Evolutionary conservation across 1,139 yeast genomes (phyloP).

Genomic region (Ogataea hybrid): DNA sequence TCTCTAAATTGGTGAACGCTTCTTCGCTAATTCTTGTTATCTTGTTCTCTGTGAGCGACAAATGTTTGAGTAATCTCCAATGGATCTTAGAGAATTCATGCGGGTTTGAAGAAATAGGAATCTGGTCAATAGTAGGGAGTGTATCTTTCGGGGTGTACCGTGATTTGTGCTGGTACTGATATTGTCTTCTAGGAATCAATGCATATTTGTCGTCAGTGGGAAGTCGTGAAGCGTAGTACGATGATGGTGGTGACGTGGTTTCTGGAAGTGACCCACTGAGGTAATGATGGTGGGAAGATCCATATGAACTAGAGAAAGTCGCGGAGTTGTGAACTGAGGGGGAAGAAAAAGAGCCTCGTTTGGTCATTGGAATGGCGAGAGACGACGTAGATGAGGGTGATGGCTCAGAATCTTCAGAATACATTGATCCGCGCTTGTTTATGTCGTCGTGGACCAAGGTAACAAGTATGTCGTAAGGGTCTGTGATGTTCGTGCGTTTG

Average conservation of each 20-base stretch:
- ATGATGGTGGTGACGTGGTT: conserved; percentile 18
- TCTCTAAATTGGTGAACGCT: conserved; percentile 48
- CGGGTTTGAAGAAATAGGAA: conserved; percentile 3
- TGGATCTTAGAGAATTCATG: conserved; percentile 4
- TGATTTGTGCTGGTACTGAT: conserved; percentile 24
- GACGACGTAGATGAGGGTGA: conserved; percentile 12
- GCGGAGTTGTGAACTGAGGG: conserved; percentile 20
- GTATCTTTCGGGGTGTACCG: conserved; percentile 21
- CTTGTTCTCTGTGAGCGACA: conserved; percentile 56
- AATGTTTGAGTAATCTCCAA: conserved; percentile 57
- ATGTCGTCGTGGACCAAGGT: conserved; percentile 57
- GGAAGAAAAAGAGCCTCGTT: conserved; percentile 22
- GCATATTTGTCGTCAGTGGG: conserved; percentile 21
- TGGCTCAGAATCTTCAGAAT: conserved; percentile 22
- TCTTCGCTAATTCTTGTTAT: conserved; percentile 44
- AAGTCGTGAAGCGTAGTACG: conserved; percentile 22
- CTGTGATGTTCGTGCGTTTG: conserved; percentile 47
- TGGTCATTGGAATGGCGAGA: conserved; percentile 17
- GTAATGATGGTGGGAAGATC: conserved; percentile 20
- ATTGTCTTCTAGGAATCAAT: conserved; percentile 24
- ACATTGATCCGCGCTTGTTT: conserved; percentile 37
- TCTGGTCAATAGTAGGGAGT: conserved; percentile 15
- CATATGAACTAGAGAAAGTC: conserved; percentile 18
- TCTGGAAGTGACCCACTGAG: conserved; percentile 22
- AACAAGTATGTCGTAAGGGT: conserved; percentile 49